Base-by-base conservation (phyloP, 179 eudicot genomes). In the Corrigiola litoralis region DNA sequence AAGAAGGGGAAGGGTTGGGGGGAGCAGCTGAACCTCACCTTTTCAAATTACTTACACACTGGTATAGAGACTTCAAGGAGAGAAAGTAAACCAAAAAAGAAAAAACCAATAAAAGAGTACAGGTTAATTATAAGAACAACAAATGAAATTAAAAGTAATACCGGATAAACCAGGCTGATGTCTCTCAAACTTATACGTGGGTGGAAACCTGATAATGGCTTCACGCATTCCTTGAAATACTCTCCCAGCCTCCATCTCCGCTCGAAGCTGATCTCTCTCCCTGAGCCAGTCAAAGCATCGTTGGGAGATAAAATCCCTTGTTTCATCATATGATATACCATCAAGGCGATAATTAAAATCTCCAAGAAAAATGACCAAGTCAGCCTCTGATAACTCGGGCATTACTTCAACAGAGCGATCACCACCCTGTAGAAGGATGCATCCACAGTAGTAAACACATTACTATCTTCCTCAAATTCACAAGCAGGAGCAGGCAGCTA, bases 141-240 rank as follows among this genome's bases (percentile, higher is more conserved):
- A 38, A 28, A 17, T 40, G 7, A 20, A 23, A 24, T 6, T 18
- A 4, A 6, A 52, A 57, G 54, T 44, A 14, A 41, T 77, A 91
- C 97, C 99, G 73, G 97, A 94, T 79, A 95, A 79, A 68, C 99
- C 99, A 72, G 87, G 83, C 70, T 81, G 90, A 67, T 91, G 82
- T 72, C 53, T 91, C 55, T 95, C 99, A 75, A 95, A 95, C 66
- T 95, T 95, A 79, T 90, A 95, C 2, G 99, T 95, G 13, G 99
- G 97, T 66, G 97, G 96, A 75, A 95, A 95, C 65, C 74, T 75
- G 59, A 95, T 72, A 54, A 83, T 44, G 58, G 90, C 97, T 82
- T 95, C 99, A 63, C 95, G 96, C 99, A 95, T 86, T 75, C 99
- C 99, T 68, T 88, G 99, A 70, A 95, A 95, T 64, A 86, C 99